phyloP scores from a whole-genome alignment of 1,284 basidiomycete genomes.

The Flammula alnicola region DNA sequence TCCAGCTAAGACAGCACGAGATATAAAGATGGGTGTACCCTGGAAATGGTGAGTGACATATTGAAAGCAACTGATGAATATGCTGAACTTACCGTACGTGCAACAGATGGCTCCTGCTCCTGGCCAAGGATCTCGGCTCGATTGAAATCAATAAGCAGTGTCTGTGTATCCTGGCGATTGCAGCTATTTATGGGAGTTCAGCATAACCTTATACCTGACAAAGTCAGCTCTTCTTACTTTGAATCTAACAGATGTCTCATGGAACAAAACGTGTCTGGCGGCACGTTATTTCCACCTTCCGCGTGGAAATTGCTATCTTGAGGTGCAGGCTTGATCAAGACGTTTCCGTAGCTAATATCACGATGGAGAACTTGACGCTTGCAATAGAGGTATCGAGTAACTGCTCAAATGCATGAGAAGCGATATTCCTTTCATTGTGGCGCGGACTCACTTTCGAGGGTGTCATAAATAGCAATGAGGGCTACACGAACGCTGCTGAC shows the following conservation, averaged over 20 bases:
- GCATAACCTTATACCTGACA: too few relatives aligned
- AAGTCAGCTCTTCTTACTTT: not conserved
- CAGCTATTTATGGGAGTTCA: not conserved
- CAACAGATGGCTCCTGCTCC: too few relatives aligned
- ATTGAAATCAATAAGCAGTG: not conserved
- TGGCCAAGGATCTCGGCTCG: too few relatives aligned
- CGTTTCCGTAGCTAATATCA: not conserved
- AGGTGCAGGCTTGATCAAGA: not conserved
- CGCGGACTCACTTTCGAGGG: conserved; percentile 2
- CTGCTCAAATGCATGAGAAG: not conserved
- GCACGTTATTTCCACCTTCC: not conserved
- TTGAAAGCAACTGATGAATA: too few relatives aligned
- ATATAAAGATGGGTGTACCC: too few relatives aligned
- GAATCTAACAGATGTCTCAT: not conserved
- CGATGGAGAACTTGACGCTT: not conserved
- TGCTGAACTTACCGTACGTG: too few relatives aligned
- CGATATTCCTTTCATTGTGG: too few relatives aligned
- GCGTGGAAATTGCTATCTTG: not conserved
- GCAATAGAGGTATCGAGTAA: not conserved
- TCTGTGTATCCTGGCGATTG: not conserved
- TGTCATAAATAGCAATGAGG: conserved; percentile 1
- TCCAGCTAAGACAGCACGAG: too few relatives aligned
- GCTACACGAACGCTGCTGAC: not conserved
- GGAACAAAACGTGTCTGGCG: not conserved
- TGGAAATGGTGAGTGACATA: too few relatives aligned